Percentiles rank a stretch among this genome's conserved stretches.
phyloP scores from a whole-genome alignment of 306 rosid species.

The Albizia julibrissin region DNA sequence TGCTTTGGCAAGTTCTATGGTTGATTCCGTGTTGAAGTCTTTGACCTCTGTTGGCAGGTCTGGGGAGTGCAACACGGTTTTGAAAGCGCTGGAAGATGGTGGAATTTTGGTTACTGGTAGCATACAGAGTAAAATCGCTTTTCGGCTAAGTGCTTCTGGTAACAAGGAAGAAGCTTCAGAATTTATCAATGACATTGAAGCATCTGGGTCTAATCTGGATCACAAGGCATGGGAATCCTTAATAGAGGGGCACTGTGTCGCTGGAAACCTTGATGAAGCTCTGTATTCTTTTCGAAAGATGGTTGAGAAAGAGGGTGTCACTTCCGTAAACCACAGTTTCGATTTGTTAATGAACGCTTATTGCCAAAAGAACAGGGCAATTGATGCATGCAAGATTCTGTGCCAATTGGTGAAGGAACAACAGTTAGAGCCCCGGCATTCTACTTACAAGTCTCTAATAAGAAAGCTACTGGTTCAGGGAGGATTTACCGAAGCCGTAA shows the following conservation, averaged over 20 bases:
- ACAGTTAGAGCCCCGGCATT: slow-evolving; percentile 62
- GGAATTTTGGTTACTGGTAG: slow-evolving; percentile 53
- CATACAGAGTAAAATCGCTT: slow-evolving; percentile 54
- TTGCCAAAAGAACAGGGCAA: slow-evolving; percentile 56
- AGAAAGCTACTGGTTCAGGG: slow-evolving; percentile 54
- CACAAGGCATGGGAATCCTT: slow-evolving; percentile 58
- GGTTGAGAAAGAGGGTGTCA: slow-evolving; percentile 58
- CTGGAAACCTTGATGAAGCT: slow-evolving; percentile 65
- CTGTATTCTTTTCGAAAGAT: slow-evolving; percentile 53
- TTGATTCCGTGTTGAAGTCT: slow-evolving; percentile 59
- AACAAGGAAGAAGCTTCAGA: slow-evolving; percentile 54
- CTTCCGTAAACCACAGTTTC: slow-evolving; percentile 47
- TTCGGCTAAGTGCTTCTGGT: slow-evolving; percentile 50
- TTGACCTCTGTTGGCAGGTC: slow-evolving; percentile 59
- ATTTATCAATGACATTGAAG: slow-evolving; percentile 52
- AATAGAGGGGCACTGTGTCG: slow-evolving; percentile 59
- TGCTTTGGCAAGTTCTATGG: slow-evolving; percentile 51
- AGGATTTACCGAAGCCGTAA: slow-evolving; percentile 65
- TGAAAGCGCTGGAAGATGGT: slow-evolving; percentile 63
- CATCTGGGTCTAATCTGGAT: slow-evolving; percentile 43
- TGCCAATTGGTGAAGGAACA: slow-evolving; percentile 44
- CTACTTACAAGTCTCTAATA: slow-evolving; percentile 66
- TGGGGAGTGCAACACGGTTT: slow-evolving; percentile 54
- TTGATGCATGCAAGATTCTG: slow-evolving; percentile 61
- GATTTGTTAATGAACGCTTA: slow-evolving; percentile 53